Base-by-base conservation (phyloP, 1,284 basidiomycete genomes). In the Ganoderma leucocontextum region DNA sequence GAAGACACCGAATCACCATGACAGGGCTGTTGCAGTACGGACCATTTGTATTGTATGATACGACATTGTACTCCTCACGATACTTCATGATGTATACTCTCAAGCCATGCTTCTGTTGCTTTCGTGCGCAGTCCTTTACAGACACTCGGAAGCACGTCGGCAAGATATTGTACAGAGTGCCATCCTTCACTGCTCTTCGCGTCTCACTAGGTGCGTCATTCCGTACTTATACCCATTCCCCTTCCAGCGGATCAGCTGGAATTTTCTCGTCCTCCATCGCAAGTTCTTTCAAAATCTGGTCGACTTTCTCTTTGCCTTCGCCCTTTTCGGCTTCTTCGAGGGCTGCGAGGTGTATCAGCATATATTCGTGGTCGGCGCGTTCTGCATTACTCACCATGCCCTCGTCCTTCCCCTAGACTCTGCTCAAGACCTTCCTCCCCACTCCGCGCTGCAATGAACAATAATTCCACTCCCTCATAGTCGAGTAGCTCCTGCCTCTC, bases 391-490 rank as follows among this genome's bases (percentile, higher is more conserved):
- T 74, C 67, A 85, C 87, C 85, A 79, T 83, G 75, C 17, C 87
- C 82, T 74, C 88, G 75, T 55, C 83, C 83, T 73, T 86, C 85
- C 0, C 87, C 87, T 29, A 90, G 75, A 66, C 84, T 86, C 47
- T 78, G 72, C 63, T 86, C 85, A 44, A 87, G 69, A 0, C 84
- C 85, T 47, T 84, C 78, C 53, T 84, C 82, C 0, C 84, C 86
- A 8, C 79, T 82, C 70, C 85, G 82, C 0, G 86, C 84, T n/a
- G 86, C 86, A 68, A 91, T 87, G 65, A 92, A 80, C 58, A 92
- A 75, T 29, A 91, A 65, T 72, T 92, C 86, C 0, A 86, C 83
- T 0, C 89, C 86, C 63, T 83, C 77, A 70, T 88, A 86, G 67
- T 91, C 84, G 65, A 92, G 79, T 66, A 91, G 74, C 53, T 87